phyloP scores from a whole-genome alignment of 176 grass and related monocot genomes.

The Olyra latifolia region DNA sequence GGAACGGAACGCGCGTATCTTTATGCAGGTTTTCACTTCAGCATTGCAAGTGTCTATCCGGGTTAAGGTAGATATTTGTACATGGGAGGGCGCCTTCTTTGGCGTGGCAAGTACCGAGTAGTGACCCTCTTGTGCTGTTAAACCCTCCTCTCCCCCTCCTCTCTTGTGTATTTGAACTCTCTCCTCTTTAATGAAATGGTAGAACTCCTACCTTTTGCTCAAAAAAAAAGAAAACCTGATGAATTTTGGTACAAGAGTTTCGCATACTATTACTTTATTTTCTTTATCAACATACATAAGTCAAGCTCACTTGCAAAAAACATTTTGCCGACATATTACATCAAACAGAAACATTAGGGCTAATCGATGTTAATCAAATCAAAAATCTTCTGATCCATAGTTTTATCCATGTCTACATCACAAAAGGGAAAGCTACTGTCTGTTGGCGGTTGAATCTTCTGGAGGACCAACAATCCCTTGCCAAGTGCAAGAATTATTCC shows the following conservation, averaged over 20 bases:
- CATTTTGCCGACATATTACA: constrained; percentile 28
- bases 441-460: constrained; percentile 36
- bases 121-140: no score
- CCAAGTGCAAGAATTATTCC: neutral
- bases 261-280: neutral
- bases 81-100: no score
- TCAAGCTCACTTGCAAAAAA: neutral
- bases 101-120: no score
- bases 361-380: neutral
- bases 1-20: no score
- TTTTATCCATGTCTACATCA: constrained; percentile 27
- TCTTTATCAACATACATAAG: neutral
- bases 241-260: neutral
- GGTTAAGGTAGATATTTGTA: no score
- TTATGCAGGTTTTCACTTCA: no score
- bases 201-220: no score
- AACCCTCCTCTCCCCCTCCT: no score
- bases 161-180: no score
- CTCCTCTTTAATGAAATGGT: no score
- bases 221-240: no score
- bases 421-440: neutral
- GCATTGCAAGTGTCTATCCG: no score
- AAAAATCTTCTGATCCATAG: constrained; percentile 8
- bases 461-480: constrained; percentile 9
- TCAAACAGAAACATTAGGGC: neutral